Base-by-base conservation (phyloP, 73 alveolate species). In the Loxodes magnus region DNA sequence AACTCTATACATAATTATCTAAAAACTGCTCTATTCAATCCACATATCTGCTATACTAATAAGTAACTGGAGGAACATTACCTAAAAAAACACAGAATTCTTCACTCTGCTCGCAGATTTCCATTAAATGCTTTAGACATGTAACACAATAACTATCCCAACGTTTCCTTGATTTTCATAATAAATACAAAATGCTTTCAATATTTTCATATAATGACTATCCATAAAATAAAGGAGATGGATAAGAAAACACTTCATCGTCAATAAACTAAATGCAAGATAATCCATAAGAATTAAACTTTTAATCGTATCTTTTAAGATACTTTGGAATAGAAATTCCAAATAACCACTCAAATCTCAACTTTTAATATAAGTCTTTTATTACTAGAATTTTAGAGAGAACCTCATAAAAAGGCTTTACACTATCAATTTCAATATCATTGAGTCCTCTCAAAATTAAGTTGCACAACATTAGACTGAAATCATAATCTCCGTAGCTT, bases 11-110 rank as follows among this genome's bases (percentile, higher is more conserved):
- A 2, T 68, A 50, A 26, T 42, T 24, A n/a, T 51, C 44, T 9
- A 77, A 49, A 24, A 58, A 77, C 4, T 69, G 75, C 28, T 71
- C 46, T 64, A 77, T 35, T 75, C 84, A 77, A 35, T 77, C 80
- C 2, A 76, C 38, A 64, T 37, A 77, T 15, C 68, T 28, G 12
- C 76, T 70, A 14, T 2, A 50, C 31, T 62, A 62, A 37, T 77
- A 70, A 38, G 84, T 77, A 16, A 67, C 63, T 4, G 90, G 80
- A 16, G 67, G 62, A 2, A 55, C 23, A 23, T 54, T 53, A 20
- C 43, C 52, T 22, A 62, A 46, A 48, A 31, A 70, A 16, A 43
- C 43, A 34, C 84, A 67, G 14, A 68, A 23, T 31, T 12, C 26
- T 6, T 10, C 1, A 41, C 27, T 46, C 7, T 12, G 5, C 3